Base-by-base conservation (phyloP, 2,329 filamentous ascomycete species). In the Fusarium irregulare region DNA sequence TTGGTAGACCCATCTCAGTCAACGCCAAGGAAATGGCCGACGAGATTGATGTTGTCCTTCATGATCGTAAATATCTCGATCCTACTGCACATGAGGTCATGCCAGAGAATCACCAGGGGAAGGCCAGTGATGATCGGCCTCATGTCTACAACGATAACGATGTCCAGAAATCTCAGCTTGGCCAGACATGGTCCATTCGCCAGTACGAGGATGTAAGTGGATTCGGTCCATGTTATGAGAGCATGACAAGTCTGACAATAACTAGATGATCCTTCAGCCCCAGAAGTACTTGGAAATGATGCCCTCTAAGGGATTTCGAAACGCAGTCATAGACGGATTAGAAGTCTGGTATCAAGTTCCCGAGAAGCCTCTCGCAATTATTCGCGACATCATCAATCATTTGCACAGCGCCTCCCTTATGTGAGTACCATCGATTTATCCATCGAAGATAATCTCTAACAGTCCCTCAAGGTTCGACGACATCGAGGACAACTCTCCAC, bases 291-390 rank as follows among this genome's bases (percentile, higher is more conserved):
- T 49, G 47, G 30, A 49, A n/a, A 49, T 49, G 47, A 49, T 49
- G 47, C 47, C 47, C 8, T 49, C 47, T 3, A 49, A 49, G 20
- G 47, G 47, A 16, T 49, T 49, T 11, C 20, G 30, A 3, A 25
- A 49, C 11, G 47, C 47, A 34, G 30, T 49, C 20, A 30, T 14
- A 34, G 47, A 37, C 20, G 47, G 47, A 34, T 27, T 37, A 16
- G 47, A 49, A 25, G 30, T 49, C 8, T 49, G 47, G 47, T 49
- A 49, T 14, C 47, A 49, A 21, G 47, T 49, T 25, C 47, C 47
- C n/a, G 47, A 49, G 47, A 34, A 49, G 20, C 30, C 20, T 1
- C 47, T 49, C 3, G 18, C 18, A 14, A 30, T 37, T 6, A 49
- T 49, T 23, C 47, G 47, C 13, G 16, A 49, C n/a, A 27, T 49